These are phyloP conservation scores for Sporothrix curviconia DNA, from an alignment of 2,329 filamentous ascomycete species.

Conservation along the genomic window DNA sequence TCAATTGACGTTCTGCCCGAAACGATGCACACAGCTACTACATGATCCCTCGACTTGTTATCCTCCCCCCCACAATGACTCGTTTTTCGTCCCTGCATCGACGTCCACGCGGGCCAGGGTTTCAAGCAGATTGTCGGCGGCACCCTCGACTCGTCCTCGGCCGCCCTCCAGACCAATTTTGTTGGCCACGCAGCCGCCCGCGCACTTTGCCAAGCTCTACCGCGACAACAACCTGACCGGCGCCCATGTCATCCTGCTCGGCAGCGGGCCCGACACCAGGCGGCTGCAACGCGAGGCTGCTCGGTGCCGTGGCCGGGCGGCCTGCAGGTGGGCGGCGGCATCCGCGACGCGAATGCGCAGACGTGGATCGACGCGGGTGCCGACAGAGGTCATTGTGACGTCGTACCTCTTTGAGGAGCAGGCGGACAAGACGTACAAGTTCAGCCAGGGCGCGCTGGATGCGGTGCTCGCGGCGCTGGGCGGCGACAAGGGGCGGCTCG, in stretches of 20 bases:
- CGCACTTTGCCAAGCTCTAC: constrained; percentile 78
- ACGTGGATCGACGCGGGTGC: constrained; percentile 85
- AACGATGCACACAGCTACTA: not conserved
- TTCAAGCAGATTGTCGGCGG: constrained; percentile 98
- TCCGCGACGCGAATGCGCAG: constrained; percentile 75
- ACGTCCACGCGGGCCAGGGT: constrained; percentile 93
- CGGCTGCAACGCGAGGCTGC: constrained; percentile 69
- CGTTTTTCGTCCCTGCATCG: constrained; percentile 93
- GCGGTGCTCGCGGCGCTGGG: constrained; percentile 66
- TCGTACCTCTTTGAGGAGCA: constrained; percentile 80
- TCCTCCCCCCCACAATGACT: constrained; percentile 54
- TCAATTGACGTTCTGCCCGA: not conserved
- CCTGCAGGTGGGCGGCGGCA: constrained; percentile 89
- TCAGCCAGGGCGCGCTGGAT: constrained; percentile 70
- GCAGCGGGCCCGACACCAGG: constrained; percentile 61
- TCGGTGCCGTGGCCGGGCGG: constrained; percentile 71
- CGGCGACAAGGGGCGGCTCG: constrained; percentile 71
- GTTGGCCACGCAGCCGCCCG: constrained; percentile 76
- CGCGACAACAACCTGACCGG: constrained; percentile 65
- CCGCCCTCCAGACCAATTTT: constrained; percentile 80
- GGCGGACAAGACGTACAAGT: constrained; percentile 37
- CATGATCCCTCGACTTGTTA: not conserved
- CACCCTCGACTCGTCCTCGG: constrained; percentile 64
- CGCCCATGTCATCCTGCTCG: constrained; percentile 95
- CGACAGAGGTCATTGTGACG: constrained; percentile 93